Conservation (phyloP, 768 basidiomycete species). For the Boletus subcaerulescens region DNA sequence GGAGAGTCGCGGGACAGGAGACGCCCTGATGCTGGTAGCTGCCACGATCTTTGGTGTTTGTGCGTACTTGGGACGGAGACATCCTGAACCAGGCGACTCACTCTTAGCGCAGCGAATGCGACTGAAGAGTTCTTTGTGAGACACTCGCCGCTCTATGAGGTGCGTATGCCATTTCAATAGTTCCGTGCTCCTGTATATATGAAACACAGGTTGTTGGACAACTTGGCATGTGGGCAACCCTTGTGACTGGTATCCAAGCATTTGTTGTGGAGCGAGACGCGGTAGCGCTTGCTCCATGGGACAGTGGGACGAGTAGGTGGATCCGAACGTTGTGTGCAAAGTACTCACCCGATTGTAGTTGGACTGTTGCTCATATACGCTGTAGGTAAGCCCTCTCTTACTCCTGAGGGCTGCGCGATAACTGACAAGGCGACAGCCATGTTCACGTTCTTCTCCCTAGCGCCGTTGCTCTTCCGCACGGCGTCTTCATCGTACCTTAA, state of each 20-base stretch:
- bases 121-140: constrained; percentile 88
- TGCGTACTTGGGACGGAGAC: constrained; percentile 36
- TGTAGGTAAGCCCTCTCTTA: constrained; percentile 23
- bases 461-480: constrained; percentile 77
- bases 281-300: constrained; percentile 67
- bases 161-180: constrained; percentile 11
- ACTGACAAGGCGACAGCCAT: constrained; percentile 45
- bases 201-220: constrained; percentile 67
- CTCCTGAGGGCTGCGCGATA: not conserved
- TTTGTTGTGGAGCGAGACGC: constrained; percentile 64
- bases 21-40: constrained; percentile 81
- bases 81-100: not conserved
- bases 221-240: constrained; percentile 76
- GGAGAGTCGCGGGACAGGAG: constrained; percentile 63
- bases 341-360: constrained; percentile 38
- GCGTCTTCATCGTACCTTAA: constrained; percentile 87
- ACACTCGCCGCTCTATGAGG: constrained; percentile 76
- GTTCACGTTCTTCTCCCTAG: constrained; percentile 79
- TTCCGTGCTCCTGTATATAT: not conserved
- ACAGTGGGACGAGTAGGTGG: constrained; percentile 58
- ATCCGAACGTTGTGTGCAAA: constrained; percentile 24
- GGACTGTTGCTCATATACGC: constrained; percentile 49
- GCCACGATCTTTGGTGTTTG: constrained; percentile 84
- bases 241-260: constrained; percentile 76
- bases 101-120: constrained; percentile 61